phyloP scores from a whole-genome alignment of 495 filamentous ascomycete genomes.

The Acidiella bohemica region DNA sequence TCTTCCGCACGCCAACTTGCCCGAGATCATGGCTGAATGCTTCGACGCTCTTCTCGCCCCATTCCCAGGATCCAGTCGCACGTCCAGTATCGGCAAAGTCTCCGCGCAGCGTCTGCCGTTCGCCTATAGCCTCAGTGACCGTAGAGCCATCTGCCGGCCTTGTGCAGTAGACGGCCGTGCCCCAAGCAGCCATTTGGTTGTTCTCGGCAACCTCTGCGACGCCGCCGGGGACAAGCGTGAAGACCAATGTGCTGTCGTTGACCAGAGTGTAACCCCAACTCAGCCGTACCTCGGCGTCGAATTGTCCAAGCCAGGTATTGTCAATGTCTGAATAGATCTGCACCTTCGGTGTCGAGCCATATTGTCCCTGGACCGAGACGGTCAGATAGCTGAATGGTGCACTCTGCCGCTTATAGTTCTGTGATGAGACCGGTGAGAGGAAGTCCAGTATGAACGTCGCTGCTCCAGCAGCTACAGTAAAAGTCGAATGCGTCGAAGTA shows the following conservation, averaged over 20 bases:
- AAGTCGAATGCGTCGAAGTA: slow-evolving; percentile 36
- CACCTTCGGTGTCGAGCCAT: slow-evolving; percentile 23
- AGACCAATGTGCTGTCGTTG: slow-evolving; percentile 25
- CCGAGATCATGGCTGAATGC: slow-evolving; percentile 36
- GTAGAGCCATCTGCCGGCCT: slow-evolving; percentile 19
- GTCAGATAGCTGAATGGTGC: slow-evolving; percentile 20
- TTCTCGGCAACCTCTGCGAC: slow-evolving; percentile 25
- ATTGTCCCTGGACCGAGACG: slow-evolving; percentile 12
- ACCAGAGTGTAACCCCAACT: slow-evolving; percentile 18
- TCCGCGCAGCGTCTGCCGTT: slow-evolving; percentile 18
- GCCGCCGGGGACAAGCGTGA: slow-evolving; percentile 22
- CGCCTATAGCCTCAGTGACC: slow-evolving; percentile 24
- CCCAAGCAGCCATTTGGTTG: slow-evolving; percentile 31
- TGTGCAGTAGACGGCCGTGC: slow-evolving; percentile 32
- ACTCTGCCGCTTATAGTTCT: slow-evolving; percentile 13
- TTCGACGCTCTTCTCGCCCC: slow-evolving; percentile 26
- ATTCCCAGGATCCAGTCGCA: slow-evolving; percentile 24
- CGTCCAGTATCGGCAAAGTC: slow-evolving; percentile 27
- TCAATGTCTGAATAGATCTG: slow-evolving; percentile 40
- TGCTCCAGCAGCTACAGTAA: slow-evolving; percentile 32
- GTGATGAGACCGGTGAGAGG: slow-evolving; percentile 15
- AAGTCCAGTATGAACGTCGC: slow-evolving; percentile 33
- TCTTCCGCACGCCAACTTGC: slow-evolving; percentile 15
- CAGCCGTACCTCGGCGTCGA: slow-evolving; percentile 21
- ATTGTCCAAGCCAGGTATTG: slow-evolving; percentile 35